These are phyloP conservation scores for Metarhizium rileyi DNA, from an alignment of 2,329 filamentous ascomycete species.

Conservation along the genomic window DNA sequence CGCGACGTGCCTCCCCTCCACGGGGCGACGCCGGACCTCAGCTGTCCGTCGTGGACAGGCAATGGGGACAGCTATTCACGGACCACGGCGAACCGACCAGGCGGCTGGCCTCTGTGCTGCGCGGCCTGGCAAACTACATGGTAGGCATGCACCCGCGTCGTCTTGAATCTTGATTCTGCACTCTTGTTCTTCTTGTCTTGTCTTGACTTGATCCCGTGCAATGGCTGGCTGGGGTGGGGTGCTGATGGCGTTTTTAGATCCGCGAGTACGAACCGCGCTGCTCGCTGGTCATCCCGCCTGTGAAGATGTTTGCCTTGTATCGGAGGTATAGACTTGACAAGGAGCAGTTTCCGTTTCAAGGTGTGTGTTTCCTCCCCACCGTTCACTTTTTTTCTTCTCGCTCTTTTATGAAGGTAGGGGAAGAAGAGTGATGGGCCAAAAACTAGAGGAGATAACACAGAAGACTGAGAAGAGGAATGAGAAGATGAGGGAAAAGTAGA, in stretches of 20 bases:
- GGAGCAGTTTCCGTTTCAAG: constrained; percentile 60
- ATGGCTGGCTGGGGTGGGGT: no score
- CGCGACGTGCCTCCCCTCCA: constrained; percentile 4
- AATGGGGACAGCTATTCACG: constrained; percentile 71
- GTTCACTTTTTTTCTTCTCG: no score
- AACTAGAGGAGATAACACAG: no score
- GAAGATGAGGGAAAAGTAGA: constrained; percentile 9
- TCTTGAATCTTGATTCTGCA: no score
- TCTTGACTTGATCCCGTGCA: no score
- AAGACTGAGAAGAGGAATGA: constrained; percentile 12
- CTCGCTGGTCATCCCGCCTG: constrained; percentile 58
- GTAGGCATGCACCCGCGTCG: constrained; percentile 40
- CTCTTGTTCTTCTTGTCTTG: no score
- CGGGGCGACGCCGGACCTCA: constrained; percentile 2
- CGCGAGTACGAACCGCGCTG: constrained; percentile 20
- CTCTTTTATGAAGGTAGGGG: no score
- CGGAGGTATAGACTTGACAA: constrained; percentile 50
- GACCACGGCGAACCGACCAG: constrained; percentile 55
- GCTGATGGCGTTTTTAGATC: constrained; percentile 18
- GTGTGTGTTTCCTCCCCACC: constrained; percentile 25
- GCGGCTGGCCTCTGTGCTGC: constrained; percentile 60
- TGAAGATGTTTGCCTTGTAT: constrained; percentile 69
- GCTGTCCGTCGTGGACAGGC: constrained; percentile 48
- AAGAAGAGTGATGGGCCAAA: no score
- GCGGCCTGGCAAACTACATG: constrained; percentile 64